Conservation (phyloP, 2,329 filamentous ascomycete species). For the Cercospora citrullina region DNA sequence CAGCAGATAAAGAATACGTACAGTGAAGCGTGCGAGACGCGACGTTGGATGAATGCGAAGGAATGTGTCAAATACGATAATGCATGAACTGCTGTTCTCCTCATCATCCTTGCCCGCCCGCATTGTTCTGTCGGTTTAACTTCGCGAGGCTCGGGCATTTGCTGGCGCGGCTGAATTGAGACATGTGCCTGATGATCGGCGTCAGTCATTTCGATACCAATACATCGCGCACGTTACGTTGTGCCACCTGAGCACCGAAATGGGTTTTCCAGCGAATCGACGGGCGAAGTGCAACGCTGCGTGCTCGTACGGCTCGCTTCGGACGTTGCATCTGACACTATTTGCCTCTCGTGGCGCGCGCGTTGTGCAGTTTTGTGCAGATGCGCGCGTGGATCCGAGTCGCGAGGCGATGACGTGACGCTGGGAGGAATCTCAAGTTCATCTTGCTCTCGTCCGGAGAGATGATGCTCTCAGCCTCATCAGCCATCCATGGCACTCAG, state of each 20-base stretch:
- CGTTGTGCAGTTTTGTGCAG: background rate
- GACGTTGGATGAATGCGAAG: background rate
- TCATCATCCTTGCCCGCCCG: background rate
- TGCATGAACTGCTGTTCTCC: conserved; percentile 5
- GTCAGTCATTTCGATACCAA: conserved; percentile 5
- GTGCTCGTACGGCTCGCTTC: background rate
- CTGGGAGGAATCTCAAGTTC: background rate
- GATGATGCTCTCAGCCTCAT: background rate
- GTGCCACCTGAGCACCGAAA: background rate
- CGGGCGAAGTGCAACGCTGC: background rate
- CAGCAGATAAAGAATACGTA: conserved; percentile 12
- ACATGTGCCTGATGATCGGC: conserved; percentile 12
- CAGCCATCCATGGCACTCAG: conserved; percentile 1
- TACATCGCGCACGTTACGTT: background rate
- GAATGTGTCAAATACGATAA: background rate
- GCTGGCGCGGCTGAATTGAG: conserved; percentile 9
- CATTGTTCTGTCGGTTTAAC: background rate
- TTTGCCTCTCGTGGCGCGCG: background rate
- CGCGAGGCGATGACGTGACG: conserved; percentile 10
- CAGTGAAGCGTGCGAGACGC: conserved; percentile 9
- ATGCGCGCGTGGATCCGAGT: conserved; percentile 11
- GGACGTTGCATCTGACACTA: background rate
- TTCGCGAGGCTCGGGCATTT: conserved; percentile 1
- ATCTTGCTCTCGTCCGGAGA: background rate
- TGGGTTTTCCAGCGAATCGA: background rate